phyloP scores from a whole-genome alignment of 2,329 filamentous ascomycete genomes.

The Phymatotrichopsis omnivora region DNA sequence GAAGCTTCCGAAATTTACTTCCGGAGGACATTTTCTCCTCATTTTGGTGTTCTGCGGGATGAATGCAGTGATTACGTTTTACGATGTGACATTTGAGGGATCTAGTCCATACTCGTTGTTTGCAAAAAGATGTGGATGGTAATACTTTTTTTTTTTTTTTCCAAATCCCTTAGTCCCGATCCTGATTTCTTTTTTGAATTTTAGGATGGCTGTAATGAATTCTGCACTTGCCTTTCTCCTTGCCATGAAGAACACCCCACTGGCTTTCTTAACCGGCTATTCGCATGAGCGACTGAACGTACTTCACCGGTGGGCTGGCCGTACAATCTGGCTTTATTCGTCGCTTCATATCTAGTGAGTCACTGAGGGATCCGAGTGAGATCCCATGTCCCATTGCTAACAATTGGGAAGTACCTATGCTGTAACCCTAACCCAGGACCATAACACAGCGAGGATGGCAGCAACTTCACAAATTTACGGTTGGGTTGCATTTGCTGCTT shows the following conservation, averaged over 20 bases:
- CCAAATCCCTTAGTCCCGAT: conserved; percentile 16
- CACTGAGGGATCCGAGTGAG: neutral
- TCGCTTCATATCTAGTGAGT: conserved; percentile 28
- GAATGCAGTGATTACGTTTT: conserved; percentile 36
- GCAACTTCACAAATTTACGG: conserved; percentile 13
- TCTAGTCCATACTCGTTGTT: conserved; percentile 24
- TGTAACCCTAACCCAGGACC: conserved; percentile 4
- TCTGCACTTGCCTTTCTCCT: conserved; percentile 46
- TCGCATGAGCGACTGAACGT: conserved; percentile 52
- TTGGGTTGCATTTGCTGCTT: conserved; percentile 32
- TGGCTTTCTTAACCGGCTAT: conserved; percentile 44
- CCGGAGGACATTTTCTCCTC: conserved; percentile 36
- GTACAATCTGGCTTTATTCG: conserved; percentile 27
- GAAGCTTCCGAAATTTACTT: conserved; percentile 36
- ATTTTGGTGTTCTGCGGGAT: conserved; percentile 34
- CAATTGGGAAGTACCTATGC: conserved; percentile 15
- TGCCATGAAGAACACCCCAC: conserved; percentile 49
- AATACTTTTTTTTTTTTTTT: conserved; percentile 19
- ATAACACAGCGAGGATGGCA: conserved; percentile 6
- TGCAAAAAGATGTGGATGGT: conserved; percentile 33
- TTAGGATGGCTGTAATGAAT: conserved; percentile 43
- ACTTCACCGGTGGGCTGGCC: conserved; percentile 42
- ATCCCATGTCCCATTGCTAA: conserved; percentile 8
- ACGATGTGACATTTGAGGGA: conserved; percentile 30
- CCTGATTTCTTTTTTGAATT: conserved; percentile 1